Evolutionary conservation across 805 yeast genomes (phyloP).

Genomic region (Torulaspora maleeae): DNA sequence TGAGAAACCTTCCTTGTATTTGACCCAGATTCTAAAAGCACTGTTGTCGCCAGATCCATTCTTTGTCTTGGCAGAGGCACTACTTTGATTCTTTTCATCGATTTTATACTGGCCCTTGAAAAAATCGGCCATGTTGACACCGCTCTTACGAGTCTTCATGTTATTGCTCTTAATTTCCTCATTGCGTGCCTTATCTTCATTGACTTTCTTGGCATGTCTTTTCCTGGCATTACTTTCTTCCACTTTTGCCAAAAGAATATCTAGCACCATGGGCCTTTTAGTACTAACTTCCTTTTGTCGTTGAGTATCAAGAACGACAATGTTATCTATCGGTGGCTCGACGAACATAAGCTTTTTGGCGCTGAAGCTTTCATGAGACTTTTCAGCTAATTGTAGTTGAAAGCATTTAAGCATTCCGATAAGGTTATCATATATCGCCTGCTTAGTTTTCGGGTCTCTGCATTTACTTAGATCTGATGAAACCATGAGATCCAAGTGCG

Average conservation of each 20-base stretch:
- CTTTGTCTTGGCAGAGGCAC: constrained; percentile 4
- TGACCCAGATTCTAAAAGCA: constrained; percentile 66
- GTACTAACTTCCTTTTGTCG: constrained; percentile 22
- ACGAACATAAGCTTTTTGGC: constrained; percentile 19
- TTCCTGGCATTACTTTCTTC: constrained; percentile 34
- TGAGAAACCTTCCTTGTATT: constrained; percentile 85
- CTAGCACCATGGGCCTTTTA: constrained; percentile 25
- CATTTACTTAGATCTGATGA: constrained; percentile 25
- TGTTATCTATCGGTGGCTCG: constrained; percentile 30
- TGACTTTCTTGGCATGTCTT: constrained; percentile 29
- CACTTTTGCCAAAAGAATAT: constrained; percentile 27
- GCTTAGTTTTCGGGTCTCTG: constrained; percentile 26
- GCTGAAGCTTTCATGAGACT: constrained; percentile 29
- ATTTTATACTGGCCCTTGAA: constrained; percentile 44
- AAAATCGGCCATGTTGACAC: constrained; percentile 33
- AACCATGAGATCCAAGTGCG: constrained; percentile 34
- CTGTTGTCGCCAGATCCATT: constrained; percentile 24
- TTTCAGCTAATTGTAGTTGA: constrained; percentile 39
- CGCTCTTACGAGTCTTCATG: constrained; percentile 20
- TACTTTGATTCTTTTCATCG: constrained; percentile 7
- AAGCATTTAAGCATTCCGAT: constrained; percentile 39
- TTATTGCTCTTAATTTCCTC: constrained; percentile 22
- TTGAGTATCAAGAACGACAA: constrained; percentile 26
- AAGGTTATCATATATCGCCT: constrained; percentile 35
- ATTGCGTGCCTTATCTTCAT: constrained; percentile 14